Base-by-base conservation (phyloP, 495 filamentous ascomycete genomes). In the Penicillium verhagenii region DNA sequence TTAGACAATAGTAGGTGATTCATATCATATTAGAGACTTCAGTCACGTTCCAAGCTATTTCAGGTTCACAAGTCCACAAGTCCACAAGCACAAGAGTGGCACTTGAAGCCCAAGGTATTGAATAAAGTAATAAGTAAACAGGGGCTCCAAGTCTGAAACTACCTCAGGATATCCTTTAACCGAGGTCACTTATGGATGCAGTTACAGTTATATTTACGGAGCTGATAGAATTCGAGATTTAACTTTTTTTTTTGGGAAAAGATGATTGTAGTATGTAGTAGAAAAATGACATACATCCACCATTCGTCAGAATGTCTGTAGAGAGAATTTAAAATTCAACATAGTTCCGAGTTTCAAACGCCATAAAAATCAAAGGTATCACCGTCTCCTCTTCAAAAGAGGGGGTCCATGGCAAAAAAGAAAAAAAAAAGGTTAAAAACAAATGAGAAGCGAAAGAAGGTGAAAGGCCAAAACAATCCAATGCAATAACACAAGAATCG, bases 361-460 rank as follows among this genome's bases (percentile, higher is more conserved):
- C 60, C 55, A 43, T 43, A 59, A 24, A 52, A 52, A 19, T 39
- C 57, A 50, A 13, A 56, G 60, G 60, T 63, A 63, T 63, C 53
- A 60, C 60, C 57, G 43, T 20, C 37, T 39, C 56, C 45, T 25
- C 42, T 26, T 28, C 25, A 20, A 33, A 35, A 38, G 40, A 46
- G 44, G 50, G 50, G 47, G 33, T 35, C 44, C 40, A 53, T 57
- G 58, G 58, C 39, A 48, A 50, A 33, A 46, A 8, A 44, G 23
- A 47, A 60, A 53, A 21, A 53, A 42, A 43, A 55, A 39, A 39
- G 55, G 48, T 18, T 26, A 39, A 37, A 33, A 37, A 53, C 50
- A 47, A 25, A 29, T 42, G 18, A 50, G 44, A 46, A 53, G 25
- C 14, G 29, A 48, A 58, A 26, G 50, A 33, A 55, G 39, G 45